phyloP scores from a whole-genome alignment of 305 asterid species.

The Petunia hybrid region DNA sequence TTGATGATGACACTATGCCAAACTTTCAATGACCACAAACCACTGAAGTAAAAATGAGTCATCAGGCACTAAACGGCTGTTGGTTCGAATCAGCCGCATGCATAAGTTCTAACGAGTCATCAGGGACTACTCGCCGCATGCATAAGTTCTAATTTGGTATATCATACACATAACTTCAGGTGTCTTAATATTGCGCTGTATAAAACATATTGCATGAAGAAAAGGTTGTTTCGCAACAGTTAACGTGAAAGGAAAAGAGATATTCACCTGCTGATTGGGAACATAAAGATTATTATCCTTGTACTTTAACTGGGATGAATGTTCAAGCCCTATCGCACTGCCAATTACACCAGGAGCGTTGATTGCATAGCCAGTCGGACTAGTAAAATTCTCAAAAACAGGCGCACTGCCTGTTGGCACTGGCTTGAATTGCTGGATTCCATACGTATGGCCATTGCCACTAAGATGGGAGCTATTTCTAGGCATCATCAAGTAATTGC shows the following conservation, averaged over 20 bases:
- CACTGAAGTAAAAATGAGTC: no score
- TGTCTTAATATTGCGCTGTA: no score
- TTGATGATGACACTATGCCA: no score
- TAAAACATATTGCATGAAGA: no score
- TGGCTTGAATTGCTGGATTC: constrained; percentile 88
- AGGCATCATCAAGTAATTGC: constrained; percentile 86
- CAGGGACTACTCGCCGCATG: no score
- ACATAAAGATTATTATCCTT: constrained; percentile 75
- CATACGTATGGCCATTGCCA: constrained; percentile 76
- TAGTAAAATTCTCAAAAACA: constrained; percentile 80
- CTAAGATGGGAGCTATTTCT: constrained; percentile 79
- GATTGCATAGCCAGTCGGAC: constrained; percentile 84
- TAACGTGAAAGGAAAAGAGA: neutral
- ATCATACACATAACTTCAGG: no score
- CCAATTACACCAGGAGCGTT: constrained; percentile 85
- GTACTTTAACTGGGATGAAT: constrained; percentile 84
- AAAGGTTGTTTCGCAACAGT: no score
- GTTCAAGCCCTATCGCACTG: constrained; percentile 81
- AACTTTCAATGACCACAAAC: no score
- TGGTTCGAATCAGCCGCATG: no score
- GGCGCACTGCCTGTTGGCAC: constrained; percentile 73
- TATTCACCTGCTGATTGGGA: constrained; percentile 86
- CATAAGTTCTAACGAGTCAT: no score
- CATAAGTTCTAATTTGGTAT: no score
- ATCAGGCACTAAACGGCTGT: no score